Percentiles rank a stretch among this genome's conserved stretches.
These are phyloP conservation scores for Phytophthora megakarya DNA, from an alignment of 352 stramenopile genomes.

Conservation along the genomic window DNA sequence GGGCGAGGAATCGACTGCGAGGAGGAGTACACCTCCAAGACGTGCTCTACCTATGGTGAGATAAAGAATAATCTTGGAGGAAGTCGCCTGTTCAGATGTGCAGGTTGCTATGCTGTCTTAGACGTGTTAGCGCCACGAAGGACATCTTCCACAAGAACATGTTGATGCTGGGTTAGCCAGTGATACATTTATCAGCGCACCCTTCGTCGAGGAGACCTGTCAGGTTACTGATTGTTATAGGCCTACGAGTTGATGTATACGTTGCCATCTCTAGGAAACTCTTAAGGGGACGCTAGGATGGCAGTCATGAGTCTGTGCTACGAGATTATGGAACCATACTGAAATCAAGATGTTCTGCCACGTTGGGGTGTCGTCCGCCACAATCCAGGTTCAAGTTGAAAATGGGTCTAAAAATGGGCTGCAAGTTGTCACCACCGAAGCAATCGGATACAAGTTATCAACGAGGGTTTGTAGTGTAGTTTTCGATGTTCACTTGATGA, in stretches of 20 bases:
- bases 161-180: neutral
- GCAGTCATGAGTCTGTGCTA: neutral
- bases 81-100: constrained; percentile 1
- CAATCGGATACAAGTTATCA: too few relatives aligned
- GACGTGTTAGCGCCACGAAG: constrained; percentile 14
- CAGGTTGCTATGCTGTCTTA: neutral
- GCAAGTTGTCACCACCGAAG: too few relatives aligned
- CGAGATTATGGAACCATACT: constrained; percentile 4
- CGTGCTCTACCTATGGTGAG: constrained; percentile 8
- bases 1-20: constrained; percentile 15
- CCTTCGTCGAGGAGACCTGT: neutral
- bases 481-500: too few relatives aligned
- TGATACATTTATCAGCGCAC: neutral
- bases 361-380: constrained; percentile 4
- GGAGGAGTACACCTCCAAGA: constrained; percentile 30
- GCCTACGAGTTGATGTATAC: constrained; percentile 1
- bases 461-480: too few relatives aligned
- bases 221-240: neutral
- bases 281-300: constrained; percentile 9
- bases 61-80: constrained; percentile 11
- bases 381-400: constrained; percentile 16
- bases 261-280: too few relatives aligned
- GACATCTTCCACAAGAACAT: constrained; percentile 18
- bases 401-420: too few relatives aligned
- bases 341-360: constrained; percentile 9